These are phyloP conservation scores for Xylariaceae sp. DNA, from an alignment of 2,329 filamentous ascomycete species.

Conservation along the genomic window DNA sequence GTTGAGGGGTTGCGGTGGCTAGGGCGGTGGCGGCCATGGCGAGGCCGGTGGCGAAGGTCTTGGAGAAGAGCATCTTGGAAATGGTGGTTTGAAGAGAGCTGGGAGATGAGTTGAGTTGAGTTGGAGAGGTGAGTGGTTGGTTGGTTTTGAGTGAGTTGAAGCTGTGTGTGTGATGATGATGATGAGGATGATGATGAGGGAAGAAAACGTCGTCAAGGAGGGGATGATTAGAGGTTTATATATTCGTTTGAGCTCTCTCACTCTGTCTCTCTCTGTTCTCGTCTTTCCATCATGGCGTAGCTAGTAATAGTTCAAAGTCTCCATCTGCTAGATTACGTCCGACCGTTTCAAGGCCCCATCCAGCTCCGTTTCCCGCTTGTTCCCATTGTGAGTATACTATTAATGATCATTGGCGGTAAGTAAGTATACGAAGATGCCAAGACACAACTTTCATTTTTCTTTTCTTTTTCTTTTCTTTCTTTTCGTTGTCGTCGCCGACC, in stretches of 20 bases:
- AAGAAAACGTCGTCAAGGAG: background rate
- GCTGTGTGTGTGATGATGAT: background rate
- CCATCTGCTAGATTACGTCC: background rate
- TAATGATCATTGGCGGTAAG: no score
- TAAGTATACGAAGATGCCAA: no score
- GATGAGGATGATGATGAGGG: background rate
- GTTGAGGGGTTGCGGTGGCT: conserved; percentile 6
- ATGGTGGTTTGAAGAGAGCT: background rate
- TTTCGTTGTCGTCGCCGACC: background rate
- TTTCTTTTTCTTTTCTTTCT: background rate
- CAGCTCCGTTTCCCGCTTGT: background rate
- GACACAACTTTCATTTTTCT: no score
- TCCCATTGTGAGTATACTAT: background rate
- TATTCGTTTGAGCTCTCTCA: background rate
- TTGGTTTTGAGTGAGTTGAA: background rate
- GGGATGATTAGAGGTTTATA: background rate
- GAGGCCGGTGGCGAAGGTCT: conserved; percentile 13
- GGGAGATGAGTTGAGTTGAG: background rate
- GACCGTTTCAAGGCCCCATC: background rate
- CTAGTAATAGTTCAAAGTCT: background rate
- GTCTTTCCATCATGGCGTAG: background rate
- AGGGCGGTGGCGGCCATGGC: conserved; percentile 11
- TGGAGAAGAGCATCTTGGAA: conserved; percentile 17
- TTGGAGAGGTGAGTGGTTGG: background rate
- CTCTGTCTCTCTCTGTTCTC: background rate